Evolutionary conservation across 2,329 filamentous ascomycete species (phyloP).

Genomic region (Cucurbitaria berberidis): DNA sequence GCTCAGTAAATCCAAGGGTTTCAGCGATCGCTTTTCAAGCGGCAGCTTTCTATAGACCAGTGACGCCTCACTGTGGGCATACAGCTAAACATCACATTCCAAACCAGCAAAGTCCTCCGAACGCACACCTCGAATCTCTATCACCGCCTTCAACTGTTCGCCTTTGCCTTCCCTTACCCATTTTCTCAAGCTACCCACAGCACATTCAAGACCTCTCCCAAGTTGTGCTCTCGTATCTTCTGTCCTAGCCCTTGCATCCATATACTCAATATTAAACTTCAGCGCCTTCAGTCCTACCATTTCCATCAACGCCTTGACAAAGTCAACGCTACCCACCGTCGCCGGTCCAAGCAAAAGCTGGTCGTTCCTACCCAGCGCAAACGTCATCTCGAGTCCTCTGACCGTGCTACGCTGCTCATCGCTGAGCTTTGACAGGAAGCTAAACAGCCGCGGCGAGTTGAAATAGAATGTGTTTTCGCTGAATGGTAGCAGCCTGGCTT

Average conservation of each 20-base stretch:
- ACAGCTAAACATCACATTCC: neutral
- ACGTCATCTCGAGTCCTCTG: neutral
- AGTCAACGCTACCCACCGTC: neutral
- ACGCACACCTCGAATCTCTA: too few relatives aligned
- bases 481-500: neutral
- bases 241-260: neutral
- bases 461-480: neutral
- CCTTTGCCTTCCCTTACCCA: too few relatives aligned
- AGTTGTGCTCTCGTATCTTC: neutral
- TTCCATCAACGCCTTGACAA: neutral
- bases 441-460: neutral
- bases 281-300: neutral
- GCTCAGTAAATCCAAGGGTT: slow-evolving; percentile 78
- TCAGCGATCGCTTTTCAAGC: slow-evolving; percentile 80
- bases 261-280: neutral
- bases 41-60: slow-evolving; percentile 63
- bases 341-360: neutral
- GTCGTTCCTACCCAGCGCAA: neutral
- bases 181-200: neutral
- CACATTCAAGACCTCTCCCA: neutral
- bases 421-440: neutral
- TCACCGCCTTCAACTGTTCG: too few relatives aligned
- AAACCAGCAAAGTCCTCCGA: too few relatives aligned
- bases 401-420: neutral
- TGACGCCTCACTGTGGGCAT: neutral